These are phyloP conservation scores for Eucalyptus albens DNA, from an alignment of 345 rosid genomes.

Conservation along the genomic window DNA sequence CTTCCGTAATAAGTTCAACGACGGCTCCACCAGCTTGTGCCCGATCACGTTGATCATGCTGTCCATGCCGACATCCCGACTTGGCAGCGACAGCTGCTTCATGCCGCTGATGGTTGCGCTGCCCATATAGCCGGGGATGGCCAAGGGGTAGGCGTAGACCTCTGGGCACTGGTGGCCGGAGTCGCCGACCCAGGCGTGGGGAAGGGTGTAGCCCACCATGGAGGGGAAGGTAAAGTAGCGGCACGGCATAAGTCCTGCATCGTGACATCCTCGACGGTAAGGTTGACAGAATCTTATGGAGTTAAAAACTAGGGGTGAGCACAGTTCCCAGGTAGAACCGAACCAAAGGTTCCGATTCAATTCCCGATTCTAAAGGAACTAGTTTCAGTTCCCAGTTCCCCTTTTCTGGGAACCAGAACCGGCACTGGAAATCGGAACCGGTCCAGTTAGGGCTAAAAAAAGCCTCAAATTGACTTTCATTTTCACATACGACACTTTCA, in stretches of 20 bases:
- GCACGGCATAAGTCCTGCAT: slow-evolving; percentile 87
- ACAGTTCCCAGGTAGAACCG: fast-evolving
- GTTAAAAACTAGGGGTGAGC: too few relatives aligned
- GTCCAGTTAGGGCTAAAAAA: too few relatives aligned
- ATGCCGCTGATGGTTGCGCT: slow-evolving; percentile 13
- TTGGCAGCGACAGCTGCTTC: slow-evolving; percentile 49
- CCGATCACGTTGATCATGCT: slow-evolving; percentile 96
- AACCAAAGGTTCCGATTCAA: fast-evolving
- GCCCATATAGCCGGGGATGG: slow-evolving; percentile 81
- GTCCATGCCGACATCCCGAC: slow-evolving; percentile 76
- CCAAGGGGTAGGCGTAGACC: slow-evolving; percentile 87
- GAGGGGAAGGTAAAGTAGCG: slow-evolving; percentile 91
- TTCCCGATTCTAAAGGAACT: too few relatives aligned
- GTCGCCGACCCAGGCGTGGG: slow-evolving; percentile 94
- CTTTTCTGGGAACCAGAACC: too few relatives aligned
- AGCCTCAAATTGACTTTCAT: too few relatives aligned
- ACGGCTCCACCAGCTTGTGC: slow-evolving; percentile 77
- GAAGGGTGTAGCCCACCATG: slow-evolving; percentile 88
- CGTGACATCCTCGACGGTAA: slow-evolving; percentile 59
- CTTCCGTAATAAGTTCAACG: slow-evolving; percentile 31
- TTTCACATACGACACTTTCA: too few relatives aligned
- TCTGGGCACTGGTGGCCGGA: slow-evolving; percentile 78
- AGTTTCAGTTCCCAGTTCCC: fast-evolving
- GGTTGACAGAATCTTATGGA: slow-evolving; percentile 6
- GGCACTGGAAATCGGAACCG: fast-evolving